phyloP scores from a whole-genome alignment of 257 asterid genomes.

The Verbascum thapsus region DNA sequence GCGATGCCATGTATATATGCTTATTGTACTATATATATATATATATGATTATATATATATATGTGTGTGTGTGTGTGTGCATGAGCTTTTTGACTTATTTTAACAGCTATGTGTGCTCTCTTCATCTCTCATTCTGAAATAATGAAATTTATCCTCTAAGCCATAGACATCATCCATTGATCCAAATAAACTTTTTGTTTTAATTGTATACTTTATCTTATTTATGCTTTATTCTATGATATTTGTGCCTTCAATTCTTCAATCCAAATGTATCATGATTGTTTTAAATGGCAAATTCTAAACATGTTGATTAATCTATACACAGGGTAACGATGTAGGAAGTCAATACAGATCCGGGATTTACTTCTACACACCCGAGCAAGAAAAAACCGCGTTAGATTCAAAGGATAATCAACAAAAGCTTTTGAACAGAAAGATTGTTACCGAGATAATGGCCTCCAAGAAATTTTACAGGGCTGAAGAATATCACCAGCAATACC shows the following conservation, averaged over 20 bases:
- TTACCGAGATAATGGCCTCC: conserved; percentile 63
- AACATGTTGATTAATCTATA: no score
- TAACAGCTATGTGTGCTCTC: no score
- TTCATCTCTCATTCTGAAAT: no score
- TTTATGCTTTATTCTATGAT: no score
- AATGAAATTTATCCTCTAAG: no score
- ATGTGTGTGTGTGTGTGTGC: no score
- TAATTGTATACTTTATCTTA: no score
- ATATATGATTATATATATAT: neutral
- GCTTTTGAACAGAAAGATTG: conserved; percentile 51
- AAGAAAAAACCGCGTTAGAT: conserved; percentile 64
- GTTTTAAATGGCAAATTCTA: neutral
- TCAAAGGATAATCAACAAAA: conserved; percentile 53
- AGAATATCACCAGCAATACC: conserved; percentile 76
- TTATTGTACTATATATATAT: no score
- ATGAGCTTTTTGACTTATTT: no score
- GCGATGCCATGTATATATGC: no score
- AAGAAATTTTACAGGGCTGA: conserved; percentile 76
- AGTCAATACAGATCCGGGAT: conserved; percentile 71
- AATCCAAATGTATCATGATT: neutral
- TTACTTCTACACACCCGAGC: conserved; percentile 62
- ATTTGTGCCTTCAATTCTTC: neutral
- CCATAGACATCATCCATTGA: no score
- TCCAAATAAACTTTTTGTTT: no score
- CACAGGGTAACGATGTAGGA: conserved; percentile 75